Evolutionary conservation across 108 stramenopile species (phyloP), one percentile per base, ranked within the genome.

Genomic region (Parietichytrium sp.): DNA sequence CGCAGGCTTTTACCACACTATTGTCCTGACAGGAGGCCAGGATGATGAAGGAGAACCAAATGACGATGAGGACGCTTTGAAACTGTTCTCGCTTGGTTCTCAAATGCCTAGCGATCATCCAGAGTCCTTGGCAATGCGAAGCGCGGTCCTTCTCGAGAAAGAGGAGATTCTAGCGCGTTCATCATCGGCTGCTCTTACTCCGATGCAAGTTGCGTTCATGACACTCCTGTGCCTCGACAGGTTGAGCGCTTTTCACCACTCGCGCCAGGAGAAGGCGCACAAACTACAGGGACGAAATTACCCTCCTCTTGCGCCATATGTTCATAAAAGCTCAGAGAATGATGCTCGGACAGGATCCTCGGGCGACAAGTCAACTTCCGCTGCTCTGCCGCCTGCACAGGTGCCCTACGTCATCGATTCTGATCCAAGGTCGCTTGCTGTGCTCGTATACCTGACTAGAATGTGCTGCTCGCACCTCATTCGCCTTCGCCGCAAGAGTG

Each of bases 1-100:
- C 12, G 88, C 89, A 33, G 89, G 89, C 26, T 90, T 90, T 23
- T 90, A 90, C 77, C 89, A 90, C 83, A 90, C 89, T 38, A 79
- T 90, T 13, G 85, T 90, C 52, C 54, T 86, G n/a, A 38, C 52
- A 3, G 82, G 82, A 15, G 61, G 36, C 7, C 47, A 51, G 29
- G 82, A 82, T 25, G 13, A n/a, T 8, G 82, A 82, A 15, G 81
- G 20, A 4, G 45, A 81, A n/a, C 27, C 23, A n/a, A 33, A 36
- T 1, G 13, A 45, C 20, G 61, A 72, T 25, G n/a, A 72, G 42
- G 61, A 72, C 1, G 61, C n/a, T n/a, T n/a, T n/a, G n/a, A n/a
- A n/a, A n/a, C n/a, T n/a, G n/a, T n/a, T n/a, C n/a, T n/a, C n/a
- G n/a, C n/a, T n/a, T n/a, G n/a, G n/a, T n/a, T n/a, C n/a, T n/a